Evolutionary conservation across 306 rosid genomes (phyloP).

Genomic region (Prunus mira): DNA sequence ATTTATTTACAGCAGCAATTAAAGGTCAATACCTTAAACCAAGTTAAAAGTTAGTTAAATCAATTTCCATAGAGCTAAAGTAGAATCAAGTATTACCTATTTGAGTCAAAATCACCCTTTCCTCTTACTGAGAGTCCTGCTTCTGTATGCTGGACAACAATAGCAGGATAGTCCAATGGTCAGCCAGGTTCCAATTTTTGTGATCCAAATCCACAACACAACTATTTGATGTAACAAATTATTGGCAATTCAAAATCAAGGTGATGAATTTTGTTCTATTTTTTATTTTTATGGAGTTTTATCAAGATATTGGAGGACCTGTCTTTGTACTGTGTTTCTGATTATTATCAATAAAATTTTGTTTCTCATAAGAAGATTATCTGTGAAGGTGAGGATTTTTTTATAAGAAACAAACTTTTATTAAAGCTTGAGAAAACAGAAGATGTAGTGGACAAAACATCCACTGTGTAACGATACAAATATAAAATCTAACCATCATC

Average conservation of each 20-base stretch:
- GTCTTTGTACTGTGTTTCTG: neutral
- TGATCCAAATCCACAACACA: conserved; percentile 14
- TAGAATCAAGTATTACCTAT: conserved; percentile 47
- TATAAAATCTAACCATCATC: neutral
- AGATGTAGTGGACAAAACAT: neutral
- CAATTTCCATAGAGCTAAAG: neutral
- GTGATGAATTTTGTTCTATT: neutral
- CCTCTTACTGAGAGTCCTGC: conserved; percentile 84
- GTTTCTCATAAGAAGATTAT: neutral
- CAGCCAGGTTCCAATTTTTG: conserved; percentile 9
- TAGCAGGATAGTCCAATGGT: conserved; percentile 18
- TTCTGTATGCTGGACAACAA: conserved; percentile 66
- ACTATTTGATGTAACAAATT: conserved; percentile 1
- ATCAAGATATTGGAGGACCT: neutral
- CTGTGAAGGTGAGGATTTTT: neutral
- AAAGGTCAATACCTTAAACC: neutral
- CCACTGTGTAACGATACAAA: neutral
- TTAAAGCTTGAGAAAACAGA: neutral
- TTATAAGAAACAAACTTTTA: neutral
- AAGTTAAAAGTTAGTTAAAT: conserved; percentile 1
- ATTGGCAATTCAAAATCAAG: conserved; percentile 10
- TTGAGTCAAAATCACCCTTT: conserved; percentile 62
- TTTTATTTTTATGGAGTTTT: neutral
- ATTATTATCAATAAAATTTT: neutral
- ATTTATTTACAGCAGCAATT: neutral